Evolutionary conservation across 2,329 filamentous ascomycete species (phyloP), one percentile per base, ranked within the genome.

Genomic region (Pseudocercospora macadamiae): DNA sequence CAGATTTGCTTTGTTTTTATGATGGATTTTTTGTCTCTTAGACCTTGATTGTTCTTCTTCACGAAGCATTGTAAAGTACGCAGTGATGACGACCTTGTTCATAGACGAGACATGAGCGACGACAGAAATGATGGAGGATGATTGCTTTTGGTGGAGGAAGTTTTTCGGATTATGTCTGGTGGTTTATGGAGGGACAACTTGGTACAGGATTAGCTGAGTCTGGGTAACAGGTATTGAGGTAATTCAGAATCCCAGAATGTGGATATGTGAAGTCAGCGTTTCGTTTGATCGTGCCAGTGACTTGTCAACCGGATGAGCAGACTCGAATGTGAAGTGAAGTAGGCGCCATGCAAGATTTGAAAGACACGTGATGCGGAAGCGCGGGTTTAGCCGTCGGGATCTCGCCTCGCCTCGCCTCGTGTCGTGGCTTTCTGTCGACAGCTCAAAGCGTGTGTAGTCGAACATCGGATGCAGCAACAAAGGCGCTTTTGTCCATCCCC

Each of bases 81-180:
- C 53, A 57, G 56, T 59, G 23, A 4, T 14, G 42, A 21, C 23
- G n/a, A 9, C 23, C 19, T 47, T 47, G 42, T 47, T 26, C 42
- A 47, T 47, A 60, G 48, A 64, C 55, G 61, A 59, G 59, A 59
- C 14, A 64, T 32, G 59, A 64, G 55, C 49, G 42, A 64, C 51
- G 61, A 64, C 34, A 60, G 55, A 59, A 28, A 63, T 30, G 57
- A 63, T 44, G 52, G 55, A 44, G 26, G 36, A 58, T 55, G 37
- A 58, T 47, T 23, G 16, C 12, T 55, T 8, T 12, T 57, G 36
- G 34, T 51, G 18, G 4, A 21, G 32, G 36, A 19, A n/a, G n/a
- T n/a, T n/a, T n/a, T n/a, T n/a, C n/a, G n/a, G n/a, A n/a, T n/a
- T n/a, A n/a, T n/a, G n/a, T n/a, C n/a, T n/a, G n/a, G n/a, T n/a